Evolutionary conservation across 2,329 filamentous ascomycete species (phyloP).

Genomic region (Hymenoscyphus infarciens): DNA sequence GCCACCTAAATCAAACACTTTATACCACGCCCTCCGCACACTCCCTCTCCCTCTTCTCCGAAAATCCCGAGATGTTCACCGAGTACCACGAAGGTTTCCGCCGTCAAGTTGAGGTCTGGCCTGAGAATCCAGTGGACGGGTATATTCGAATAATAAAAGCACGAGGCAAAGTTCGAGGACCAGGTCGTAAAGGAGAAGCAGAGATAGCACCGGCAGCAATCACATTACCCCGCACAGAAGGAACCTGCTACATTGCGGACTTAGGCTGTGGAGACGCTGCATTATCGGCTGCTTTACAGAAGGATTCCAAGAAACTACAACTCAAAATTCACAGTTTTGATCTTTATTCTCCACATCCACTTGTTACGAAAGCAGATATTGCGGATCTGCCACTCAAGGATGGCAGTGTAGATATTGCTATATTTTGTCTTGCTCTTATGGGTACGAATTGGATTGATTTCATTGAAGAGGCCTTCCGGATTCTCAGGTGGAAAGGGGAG

Average conservation of each 20-base stretch:
- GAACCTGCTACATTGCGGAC: constrained; percentile 78
- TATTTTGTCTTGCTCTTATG: constrained; percentile 97
- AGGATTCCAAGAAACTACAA: constrained; percentile 61
- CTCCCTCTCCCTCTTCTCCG: constrained; percentile 76
- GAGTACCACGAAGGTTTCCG: constrained; percentile 98
- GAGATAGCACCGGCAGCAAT: constrained; percentile 22
- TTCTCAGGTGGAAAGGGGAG: constrained; percentile 91
- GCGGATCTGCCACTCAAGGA: constrained; percentile 74
- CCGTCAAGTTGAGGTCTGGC: constrained; percentile 93
- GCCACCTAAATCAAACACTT: constrained; percentile 92
- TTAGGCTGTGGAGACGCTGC: constrained; percentile 90
- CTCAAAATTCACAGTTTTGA: constrained; percentile 82
- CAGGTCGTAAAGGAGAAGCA: constrained; percentile 19
- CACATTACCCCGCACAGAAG: constrained; percentile 66
- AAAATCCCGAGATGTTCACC: constrained; percentile 87
- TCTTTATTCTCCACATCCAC: constrained; percentile 69
- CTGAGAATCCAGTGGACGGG: constrained; percentile 88
- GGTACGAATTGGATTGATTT: constrained; percentile 98
- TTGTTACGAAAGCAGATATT: constrained; percentile 87
- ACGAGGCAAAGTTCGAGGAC: constrained; percentile 54
- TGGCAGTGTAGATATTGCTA: constrained; percentile 75
- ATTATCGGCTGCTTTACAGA: constrained; percentile 66
- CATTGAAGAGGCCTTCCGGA: constrained; percentile 89
- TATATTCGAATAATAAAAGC: constrained; percentile 70
- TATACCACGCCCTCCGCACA: constrained; percentile 87